These are phyloP conservation scores for Xylariales sp. DNA, from an alignment of 2,329 filamentous ascomycete genomes.

Conservation along the genomic window DNA sequence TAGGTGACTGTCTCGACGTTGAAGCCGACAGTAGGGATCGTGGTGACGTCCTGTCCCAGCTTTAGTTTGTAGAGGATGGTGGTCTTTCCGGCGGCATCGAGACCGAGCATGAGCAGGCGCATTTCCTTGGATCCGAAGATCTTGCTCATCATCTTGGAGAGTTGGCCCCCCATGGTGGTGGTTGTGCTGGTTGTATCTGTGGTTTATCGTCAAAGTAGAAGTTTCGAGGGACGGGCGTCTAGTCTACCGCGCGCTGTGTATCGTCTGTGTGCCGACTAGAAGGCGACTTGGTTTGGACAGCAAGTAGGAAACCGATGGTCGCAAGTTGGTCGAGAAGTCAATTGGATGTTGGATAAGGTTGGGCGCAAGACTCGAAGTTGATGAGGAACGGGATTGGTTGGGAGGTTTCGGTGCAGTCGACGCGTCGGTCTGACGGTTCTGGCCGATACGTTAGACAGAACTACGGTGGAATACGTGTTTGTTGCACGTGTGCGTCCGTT, in stretches of 20 bases:
- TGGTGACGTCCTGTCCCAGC: slow-evolving; percentile 97
- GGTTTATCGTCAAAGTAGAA: background rate
- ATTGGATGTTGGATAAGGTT: background rate
- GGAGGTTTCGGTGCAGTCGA: background rate
- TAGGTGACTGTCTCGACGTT: slow-evolving; percentile 99
- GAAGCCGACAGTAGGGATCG: slow-evolving; percentile 98
- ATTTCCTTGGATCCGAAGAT: slow-evolving; percentile 99
- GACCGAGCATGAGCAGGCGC: slow-evolving; percentile 96
- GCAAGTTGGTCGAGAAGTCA: background rate
- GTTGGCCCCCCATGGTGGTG: slow-evolving; percentile 81
- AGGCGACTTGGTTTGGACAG: background rate
- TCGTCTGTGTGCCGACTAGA: background rate
- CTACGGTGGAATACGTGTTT: slow-evolving; percentile 4
- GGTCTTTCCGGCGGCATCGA: slow-evolving; percentile 98
- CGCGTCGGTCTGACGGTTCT: background rate
- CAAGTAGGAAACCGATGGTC: background rate
- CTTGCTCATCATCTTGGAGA: slow-evolving; percentile 98
- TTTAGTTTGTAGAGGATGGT: slow-evolving; percentile 99
- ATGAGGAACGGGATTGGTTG: background rate
- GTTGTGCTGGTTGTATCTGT: background rate
- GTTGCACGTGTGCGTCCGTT: slow-evolving; percentile 1
- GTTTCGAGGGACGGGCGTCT: background rate
- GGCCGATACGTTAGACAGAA: background rate
- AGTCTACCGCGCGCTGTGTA: background rate
- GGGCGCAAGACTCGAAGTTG: background rate